Evolutionary conservation across 495 filamentous ascomycete species (phyloP).

Genomic region (Evernia prunastri): DNA sequence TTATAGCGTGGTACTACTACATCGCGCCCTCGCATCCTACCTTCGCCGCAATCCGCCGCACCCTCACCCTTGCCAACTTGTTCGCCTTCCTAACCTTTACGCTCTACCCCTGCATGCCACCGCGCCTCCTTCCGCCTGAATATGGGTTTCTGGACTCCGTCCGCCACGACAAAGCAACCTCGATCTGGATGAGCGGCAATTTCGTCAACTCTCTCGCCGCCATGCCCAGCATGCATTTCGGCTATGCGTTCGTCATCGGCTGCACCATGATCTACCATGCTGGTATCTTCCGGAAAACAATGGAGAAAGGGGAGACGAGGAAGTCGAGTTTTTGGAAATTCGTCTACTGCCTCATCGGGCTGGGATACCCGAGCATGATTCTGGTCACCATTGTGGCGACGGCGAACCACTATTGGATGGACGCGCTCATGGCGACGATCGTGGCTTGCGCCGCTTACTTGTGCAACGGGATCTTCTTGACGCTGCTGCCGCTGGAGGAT

Average conservation of each 20-base stretch:
- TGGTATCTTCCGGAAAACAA: constrained; percentile 40
- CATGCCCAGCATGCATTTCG: constrained; percentile 56
- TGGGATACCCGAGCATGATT: constrained; percentile 52
- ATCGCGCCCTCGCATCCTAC: constrained; percentile 47
- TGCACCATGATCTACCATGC: constrained; percentile 55
- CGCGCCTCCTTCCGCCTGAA: constrained; percentile 52
- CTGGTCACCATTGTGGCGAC: constrained; percentile 58
- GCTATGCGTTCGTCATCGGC: constrained; percentile 55
- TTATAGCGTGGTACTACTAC: constrained; percentile 63
- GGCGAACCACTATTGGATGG: constrained; percentile 61
- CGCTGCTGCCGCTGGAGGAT: constrained; percentile 53
- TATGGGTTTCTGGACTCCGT: constrained; percentile 60
- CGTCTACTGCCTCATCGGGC: constrained; percentile 42
- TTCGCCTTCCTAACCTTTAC: constrained; percentile 56
- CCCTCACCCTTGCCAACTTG: constrained; percentile 59
- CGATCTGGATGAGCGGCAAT: constrained; percentile 53
- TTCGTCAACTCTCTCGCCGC: constrained; percentile 51
- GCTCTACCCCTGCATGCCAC: constrained; percentile 60
- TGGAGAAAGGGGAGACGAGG: constrained; percentile 39
- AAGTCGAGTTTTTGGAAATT: constrained; percentile 38
- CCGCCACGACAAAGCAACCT: constrained; percentile 54
- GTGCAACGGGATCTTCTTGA: constrained; percentile 48
- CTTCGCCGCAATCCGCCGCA: constrained; percentile 53
- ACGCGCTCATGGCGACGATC: constrained; percentile 48
- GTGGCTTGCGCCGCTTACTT: constrained; percentile 42